Evolutionary conservation across 2,329 filamentous ascomycete genomes (phyloP).

Genomic region (Aspergillus sergii): DNA sequence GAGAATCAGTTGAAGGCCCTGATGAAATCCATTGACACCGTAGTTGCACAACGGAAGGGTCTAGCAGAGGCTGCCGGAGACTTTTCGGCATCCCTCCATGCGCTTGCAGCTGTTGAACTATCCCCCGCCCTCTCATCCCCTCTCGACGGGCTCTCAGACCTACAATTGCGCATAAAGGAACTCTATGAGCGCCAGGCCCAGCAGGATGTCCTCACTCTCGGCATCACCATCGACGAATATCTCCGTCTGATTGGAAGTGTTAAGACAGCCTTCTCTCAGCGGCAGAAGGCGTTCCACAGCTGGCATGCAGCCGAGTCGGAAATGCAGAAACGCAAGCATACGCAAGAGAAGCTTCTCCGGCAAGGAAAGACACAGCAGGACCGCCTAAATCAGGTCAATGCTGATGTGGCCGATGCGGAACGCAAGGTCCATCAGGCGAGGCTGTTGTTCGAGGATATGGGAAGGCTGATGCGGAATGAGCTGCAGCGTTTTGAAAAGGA

Average conservation of each 20-base stretch:
- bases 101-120: slow-evolving; percentile 87
- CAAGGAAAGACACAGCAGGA: slow-evolving; percentile 97
- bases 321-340: slow-evolving; percentile 82
- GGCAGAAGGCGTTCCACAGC: slow-evolving; percentile 92
- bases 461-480: slow-evolving; percentile 84
- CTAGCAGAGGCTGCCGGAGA: slow-evolving; percentile 92
- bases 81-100: slow-evolving; percentile 90
- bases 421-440: slow-evolving; percentile 87
- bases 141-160: slow-evolving; percentile 85
- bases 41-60: slow-evolving; percentile 88
- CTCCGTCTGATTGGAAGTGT: slow-evolving; percentile 93
- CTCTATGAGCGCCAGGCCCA: slow-evolving; percentile 96
- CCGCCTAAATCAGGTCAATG: slow-evolving; percentile 85
- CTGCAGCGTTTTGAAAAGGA: slow-evolving; percentile 93
- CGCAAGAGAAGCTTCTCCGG: slow-evolving; percentile 90
- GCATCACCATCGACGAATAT: slow-evolving; percentile 98
- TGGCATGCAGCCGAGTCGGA: slow-evolving; percentile 93
- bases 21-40: slow-evolving; percentile 90
- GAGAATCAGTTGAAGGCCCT: slow-evolving; percentile 89
- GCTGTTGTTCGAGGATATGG: slow-evolving; percentile 96
- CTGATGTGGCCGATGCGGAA: slow-evolving; percentile 93
- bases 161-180: slow-evolving; percentile 91
- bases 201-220: slow-evolving; percentile 93
- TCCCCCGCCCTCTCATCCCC: slow-evolving; percentile 86
- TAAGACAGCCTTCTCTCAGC: slow-evolving; percentile 87